Evolutionary conservation across 352 stramenopile genomes (phyloP).

Genomic region (Globisporangium nagaii): DNA sequence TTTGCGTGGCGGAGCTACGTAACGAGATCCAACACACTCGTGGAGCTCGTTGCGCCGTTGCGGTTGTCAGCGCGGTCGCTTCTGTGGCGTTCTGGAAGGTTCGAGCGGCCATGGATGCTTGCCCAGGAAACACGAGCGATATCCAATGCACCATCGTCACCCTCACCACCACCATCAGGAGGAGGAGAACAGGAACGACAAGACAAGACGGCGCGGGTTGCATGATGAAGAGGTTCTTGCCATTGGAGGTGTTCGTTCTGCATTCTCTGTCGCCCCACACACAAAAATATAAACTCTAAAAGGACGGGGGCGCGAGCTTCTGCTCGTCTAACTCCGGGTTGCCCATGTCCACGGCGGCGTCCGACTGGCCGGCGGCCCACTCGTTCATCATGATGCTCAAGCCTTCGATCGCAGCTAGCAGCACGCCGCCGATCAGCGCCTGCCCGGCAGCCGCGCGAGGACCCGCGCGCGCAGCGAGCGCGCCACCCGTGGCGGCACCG

Average conservation of each 20-base stretch:
- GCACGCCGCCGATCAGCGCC: slow-evolving; percentile 92
- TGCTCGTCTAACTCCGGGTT: slow-evolving; percentile 71
- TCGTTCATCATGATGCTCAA: slow-evolving; percentile 95
- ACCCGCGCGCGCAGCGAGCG: slow-evolving; percentile 93
- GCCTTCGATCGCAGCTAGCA: slow-evolving; percentile 96
- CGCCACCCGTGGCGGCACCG: slow-evolving; percentile 94
- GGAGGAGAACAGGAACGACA: too few species aligned
- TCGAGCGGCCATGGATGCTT: too few species aligned
- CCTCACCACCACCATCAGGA: too few species aligned
- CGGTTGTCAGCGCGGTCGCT: too few species aligned
- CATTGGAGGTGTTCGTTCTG: background rate
- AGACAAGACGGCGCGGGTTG: too few species aligned
- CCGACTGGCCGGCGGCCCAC: slow-evolving; percentile 65
- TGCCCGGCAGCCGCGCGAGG: slow-evolving; percentile 91
- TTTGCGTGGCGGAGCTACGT: too few species aligned
- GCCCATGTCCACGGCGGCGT: slow-evolving; percentile 40
- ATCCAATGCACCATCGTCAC: too few species aligned
- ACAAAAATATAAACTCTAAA: slow-evolving; percentile 38
- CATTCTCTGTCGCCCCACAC: slow-evolving; percentile 3
- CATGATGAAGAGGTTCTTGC: background rate
- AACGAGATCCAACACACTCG: background rate
- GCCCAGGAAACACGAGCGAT: too few species aligned
- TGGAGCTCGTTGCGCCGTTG: slow-evolving; percentile 1
- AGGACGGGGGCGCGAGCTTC: slow-evolving; percentile 81
- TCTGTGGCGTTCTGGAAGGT: too few species aligned